Evolutionary conservation across 2,329 filamentous ascomycete species (phyloP).

Genomic region (Coniochaeta sp.): DNA sequence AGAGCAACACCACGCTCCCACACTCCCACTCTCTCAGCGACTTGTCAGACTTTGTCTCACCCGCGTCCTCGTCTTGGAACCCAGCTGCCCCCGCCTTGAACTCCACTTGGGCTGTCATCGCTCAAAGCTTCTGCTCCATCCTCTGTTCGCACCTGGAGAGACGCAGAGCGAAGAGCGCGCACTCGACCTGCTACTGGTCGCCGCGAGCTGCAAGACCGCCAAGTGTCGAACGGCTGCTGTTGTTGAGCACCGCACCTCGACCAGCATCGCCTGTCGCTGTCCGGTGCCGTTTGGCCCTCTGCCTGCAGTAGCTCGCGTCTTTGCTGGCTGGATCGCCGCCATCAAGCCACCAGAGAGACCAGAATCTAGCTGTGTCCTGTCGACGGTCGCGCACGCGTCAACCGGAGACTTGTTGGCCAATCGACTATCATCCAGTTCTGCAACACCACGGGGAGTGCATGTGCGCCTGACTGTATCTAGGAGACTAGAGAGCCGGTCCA

Average conservation of each 20-base stretch:
- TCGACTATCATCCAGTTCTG: background rate
- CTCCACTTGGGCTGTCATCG: background rate
- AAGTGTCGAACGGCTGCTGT: background rate
- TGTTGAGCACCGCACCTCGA: background rate
- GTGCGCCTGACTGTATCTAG: background rate
- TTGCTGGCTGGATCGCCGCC: background rate
- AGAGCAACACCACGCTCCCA: background rate
- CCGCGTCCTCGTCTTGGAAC: background rate
- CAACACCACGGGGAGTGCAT: constrained; percentile 3
- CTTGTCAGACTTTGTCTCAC: background rate
- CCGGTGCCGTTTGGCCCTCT: no score
- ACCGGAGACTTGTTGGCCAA: background rate
- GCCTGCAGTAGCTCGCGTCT: background rate
- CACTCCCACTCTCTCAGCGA: background rate
- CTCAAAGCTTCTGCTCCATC: background rate
- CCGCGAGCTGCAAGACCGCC: background rate
- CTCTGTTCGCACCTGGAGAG: background rate
- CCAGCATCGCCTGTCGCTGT: background rate
- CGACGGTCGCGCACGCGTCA: background rate
- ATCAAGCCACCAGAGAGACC: background rate
- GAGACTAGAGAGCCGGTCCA: no score
- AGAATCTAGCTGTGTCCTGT: background rate
- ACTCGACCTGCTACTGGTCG: background rate
- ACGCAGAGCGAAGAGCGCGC: background rate
- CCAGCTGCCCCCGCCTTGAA: background rate